Evolutionary conservation across 345 rosid species (phyloP).

Genomic region (Bretschneidera sinensis): DNA sequence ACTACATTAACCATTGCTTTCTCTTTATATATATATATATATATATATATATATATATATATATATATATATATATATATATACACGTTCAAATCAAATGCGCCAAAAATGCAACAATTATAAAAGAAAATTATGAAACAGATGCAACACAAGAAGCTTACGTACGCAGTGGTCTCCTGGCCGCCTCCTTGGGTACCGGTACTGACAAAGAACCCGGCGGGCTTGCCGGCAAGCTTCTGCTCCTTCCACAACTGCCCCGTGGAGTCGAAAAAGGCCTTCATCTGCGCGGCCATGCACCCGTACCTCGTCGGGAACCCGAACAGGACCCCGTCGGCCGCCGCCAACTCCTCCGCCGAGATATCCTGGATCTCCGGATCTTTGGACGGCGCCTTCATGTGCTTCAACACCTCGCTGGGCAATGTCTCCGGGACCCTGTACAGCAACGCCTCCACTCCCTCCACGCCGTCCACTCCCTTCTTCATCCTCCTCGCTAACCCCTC

Average conservation of each 20-base stretch:
- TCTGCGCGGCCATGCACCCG: slow-evolving; percentile 80
- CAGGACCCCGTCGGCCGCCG: slow-evolving; percentile 51
- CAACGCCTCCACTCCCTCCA: slow-evolving; percentile 53
- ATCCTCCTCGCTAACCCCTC: slow-evolving; percentile 60
- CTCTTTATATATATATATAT: too few species aligned
- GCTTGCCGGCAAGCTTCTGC: slow-evolving; percentile 75
- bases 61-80: too few species aligned
- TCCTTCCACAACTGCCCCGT: slow-evolving; percentile 60
- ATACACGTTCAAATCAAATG: too few species aligned
- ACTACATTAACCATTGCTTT: too few species aligned
- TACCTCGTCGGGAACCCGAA: slow-evolving; percentile 83
- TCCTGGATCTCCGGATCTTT: slow-evolving; percentile 45
- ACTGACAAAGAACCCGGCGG: slow-evolving; percentile 81
- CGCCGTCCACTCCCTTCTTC: slow-evolving; percentile 63
- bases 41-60: too few species aligned
- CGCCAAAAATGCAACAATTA: too few species aligned
- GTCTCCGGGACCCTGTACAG: slow-evolving; percentile 64
- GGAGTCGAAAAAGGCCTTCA: slow-evolving; percentile 72
- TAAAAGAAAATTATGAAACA: too few species aligned
- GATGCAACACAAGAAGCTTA: slow-evolving; percentile 24
- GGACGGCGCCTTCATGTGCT: slow-evolving; percentile 51
- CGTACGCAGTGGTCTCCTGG: slow-evolving; percentile 89
- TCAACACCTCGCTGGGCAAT: slow-evolving; percentile 42
- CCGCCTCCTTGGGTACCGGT: slow-evolving; percentile 91
- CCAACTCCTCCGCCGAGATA: slow-evolving; percentile 48